phyloP scores from a whole-genome alignment of 306 rosid species.

The Urtica urens region DNA sequence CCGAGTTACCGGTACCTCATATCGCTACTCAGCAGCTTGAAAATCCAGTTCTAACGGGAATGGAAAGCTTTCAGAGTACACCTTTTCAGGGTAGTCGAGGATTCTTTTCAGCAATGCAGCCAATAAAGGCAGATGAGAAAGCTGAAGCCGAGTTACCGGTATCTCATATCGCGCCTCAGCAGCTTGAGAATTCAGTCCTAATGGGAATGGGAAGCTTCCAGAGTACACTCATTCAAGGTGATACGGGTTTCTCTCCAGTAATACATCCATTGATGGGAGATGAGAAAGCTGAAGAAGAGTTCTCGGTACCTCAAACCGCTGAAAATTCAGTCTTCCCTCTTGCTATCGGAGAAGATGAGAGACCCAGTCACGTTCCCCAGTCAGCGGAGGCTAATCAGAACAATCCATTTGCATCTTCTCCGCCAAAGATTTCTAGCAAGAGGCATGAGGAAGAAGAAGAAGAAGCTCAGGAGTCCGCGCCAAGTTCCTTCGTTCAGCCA shows the following conservation, averaged over 20 bases:
- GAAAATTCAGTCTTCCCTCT: too few species aligned
- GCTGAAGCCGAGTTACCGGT: constrained; percentile 27
- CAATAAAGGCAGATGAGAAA: constrained; percentile 22
- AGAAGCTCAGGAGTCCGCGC: constrained; percentile 20
- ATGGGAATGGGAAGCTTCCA: too few species aligned
- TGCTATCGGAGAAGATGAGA: constrained; percentile 28
- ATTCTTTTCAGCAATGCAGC: constrained; percentile 23
- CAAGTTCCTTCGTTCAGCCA: constrained; percentile 27
- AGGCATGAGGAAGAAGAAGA: constrained; percentile 27
- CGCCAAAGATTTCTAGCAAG: constrained; percentile 25
- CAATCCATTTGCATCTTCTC: constrained; percentile 36
- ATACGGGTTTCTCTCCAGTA: too few species aligned
- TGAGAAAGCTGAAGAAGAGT: too few species aligned
- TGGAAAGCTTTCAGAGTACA: constrained; percentile 44
- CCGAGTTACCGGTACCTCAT: constrained; percentile 26
- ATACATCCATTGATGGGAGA: too few species aligned
- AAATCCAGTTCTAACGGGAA: constrained; percentile 29
- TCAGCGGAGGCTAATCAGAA: constrained; percentile 24
- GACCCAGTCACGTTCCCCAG: constrained; percentile 22
- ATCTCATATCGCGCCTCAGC: too few species aligned
- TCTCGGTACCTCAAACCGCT: too few species aligned
- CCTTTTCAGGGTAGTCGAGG: constrained; percentile 24
- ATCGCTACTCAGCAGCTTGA: constrained; percentile 20
- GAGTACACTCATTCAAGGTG: too few species aligned
- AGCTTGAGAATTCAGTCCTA: too few species aligned